Conservation (phyloP, 2,329 filamentous ascomycete species). For the Ophiobolus disseminans region DNA sequence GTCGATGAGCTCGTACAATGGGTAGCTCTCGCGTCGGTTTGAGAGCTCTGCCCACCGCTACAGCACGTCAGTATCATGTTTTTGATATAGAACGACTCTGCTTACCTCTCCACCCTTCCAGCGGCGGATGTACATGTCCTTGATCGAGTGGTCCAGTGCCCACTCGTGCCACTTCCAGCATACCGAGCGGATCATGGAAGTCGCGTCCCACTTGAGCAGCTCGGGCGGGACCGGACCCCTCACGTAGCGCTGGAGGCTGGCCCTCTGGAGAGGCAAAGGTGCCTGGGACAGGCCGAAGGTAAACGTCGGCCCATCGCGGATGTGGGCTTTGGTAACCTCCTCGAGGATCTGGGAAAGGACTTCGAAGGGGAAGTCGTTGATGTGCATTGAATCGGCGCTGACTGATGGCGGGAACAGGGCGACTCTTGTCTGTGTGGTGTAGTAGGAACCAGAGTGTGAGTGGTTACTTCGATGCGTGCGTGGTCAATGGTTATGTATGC, state of each 20-base stretch:
- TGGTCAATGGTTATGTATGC: constrained; percentile 7
- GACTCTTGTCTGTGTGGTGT: constrained; percentile 21
- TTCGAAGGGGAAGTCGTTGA: constrained; percentile 61
- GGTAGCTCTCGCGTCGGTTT: constrained; percentile 53
- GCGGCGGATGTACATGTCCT: constrained; percentile 59
- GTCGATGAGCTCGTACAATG: constrained; percentile 58
- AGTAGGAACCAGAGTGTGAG: constrained; percentile 13
- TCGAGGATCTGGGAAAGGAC: constrained; percentile 60
- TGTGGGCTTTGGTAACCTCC: constrained; percentile 57
- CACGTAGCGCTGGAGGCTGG: constrained; percentile 58
- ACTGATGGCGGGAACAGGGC: constrained; percentile 13
- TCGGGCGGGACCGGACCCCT: constrained; percentile 60
- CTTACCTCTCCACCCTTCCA: constrained; percentile 58
- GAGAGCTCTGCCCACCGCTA: constrained; percentile 61
- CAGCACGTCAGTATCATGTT: constrained; percentile 24
- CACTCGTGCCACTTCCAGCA: constrained; percentile 62
- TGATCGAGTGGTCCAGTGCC: constrained; percentile 59
- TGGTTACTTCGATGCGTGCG: constrained; percentile 12
- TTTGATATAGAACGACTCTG: neutral
- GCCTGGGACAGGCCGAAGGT: constrained; percentile 62
- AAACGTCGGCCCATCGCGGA: constrained; percentile 56
- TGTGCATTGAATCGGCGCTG: constrained; percentile 50
- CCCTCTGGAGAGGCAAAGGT: constrained; percentile 54
- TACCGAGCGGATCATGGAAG: constrained; percentile 56
- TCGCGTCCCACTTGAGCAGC: constrained; percentile 60